Evolutionary conservation across 2,329 filamentous ascomycete genomes (phyloP).

Genomic region (Pseudocercospora pini-densiflorae): DNA sequence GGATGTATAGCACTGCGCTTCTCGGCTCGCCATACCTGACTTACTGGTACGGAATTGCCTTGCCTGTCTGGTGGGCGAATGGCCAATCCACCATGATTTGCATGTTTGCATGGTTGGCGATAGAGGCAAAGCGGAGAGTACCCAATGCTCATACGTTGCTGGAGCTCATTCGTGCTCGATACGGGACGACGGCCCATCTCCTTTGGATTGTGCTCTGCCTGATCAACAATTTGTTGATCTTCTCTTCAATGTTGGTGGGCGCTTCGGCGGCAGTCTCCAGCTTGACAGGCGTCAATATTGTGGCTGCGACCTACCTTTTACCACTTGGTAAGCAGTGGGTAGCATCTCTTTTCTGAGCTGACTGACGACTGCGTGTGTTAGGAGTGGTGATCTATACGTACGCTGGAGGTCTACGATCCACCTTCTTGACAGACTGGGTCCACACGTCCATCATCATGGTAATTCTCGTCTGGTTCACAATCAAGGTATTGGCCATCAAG

Average conservation of each 20-base stretch:
- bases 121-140: constrained; percentile 81
- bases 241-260: constrained; percentile 47
- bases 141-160: constrained; percentile 73
- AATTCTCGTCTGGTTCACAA: constrained; percentile 49
- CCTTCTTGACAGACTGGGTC: constrained; percentile 45
- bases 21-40: too few relatives aligned
- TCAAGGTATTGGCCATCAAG: constrained; percentile 27
- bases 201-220: constrained; percentile 48
- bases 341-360: too few relatives aligned
- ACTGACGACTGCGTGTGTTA: too few relatives aligned
- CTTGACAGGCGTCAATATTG: constrained; percentile 49
- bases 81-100: constrained; percentile 59
- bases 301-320: constrained; percentile 49
- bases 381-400: constrained; percentile 40
- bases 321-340: too few relatives aligned
- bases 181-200: constrained; percentile 42
- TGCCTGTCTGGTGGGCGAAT: not conserved
- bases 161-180: constrained; percentile 25
- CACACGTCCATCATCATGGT: constrained; percentile 49
- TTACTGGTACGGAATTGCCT: not conserved
- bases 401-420: constrained; percentile 46
- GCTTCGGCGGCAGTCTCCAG: constrained; percentile 49
- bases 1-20: not conserved
- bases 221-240: constrained; percentile 48
- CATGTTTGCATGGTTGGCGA: constrained; percentile 83